Percentiles rank a stretch among this genome's conserved stretches.
Conservation (phyloP, 345 rosid genomes). For the Heritiera fomes region DNA sequence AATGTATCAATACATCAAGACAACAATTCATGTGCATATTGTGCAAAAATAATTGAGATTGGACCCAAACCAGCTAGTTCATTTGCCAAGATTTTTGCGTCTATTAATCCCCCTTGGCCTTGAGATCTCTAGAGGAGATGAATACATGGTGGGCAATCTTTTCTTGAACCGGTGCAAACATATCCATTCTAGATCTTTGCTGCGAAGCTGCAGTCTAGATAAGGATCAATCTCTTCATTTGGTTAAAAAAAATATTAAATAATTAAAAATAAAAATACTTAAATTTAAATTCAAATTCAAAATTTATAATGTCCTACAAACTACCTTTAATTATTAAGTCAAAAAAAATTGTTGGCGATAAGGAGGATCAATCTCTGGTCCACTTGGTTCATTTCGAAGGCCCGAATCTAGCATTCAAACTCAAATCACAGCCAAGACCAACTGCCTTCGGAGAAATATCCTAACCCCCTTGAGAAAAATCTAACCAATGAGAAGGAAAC, state of each 20-base stretch:
- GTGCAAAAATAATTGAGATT: too few relatives aligned
- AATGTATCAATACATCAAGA: too few relatives aligned
- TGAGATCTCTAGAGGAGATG: too few relatives aligned
- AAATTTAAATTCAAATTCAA: too few relatives aligned
- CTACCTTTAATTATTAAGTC: too few relatives aligned
- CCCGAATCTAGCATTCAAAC: slow-evolving; percentile 7
- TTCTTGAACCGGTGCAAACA: not conserved
- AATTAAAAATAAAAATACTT: too few relatives aligned
- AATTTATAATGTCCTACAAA: too few relatives aligned
- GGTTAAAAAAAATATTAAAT: too few relatives aligned
- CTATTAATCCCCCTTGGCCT: too few relatives aligned
- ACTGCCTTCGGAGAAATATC: not conserved
- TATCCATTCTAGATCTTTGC: not conserved
- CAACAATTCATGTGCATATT: not conserved
- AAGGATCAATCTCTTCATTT: not conserved
- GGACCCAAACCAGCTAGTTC: too few relatives aligned
- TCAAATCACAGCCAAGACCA: not conserved
- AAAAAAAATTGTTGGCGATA: too few relatives aligned
- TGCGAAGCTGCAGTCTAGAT: not conserved
- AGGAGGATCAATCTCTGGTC: not conserved
- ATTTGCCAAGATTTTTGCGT: not conserved
- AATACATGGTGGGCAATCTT: not conserved
- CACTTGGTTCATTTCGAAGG: not conserved
- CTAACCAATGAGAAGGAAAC: not conserved
- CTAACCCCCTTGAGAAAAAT: not conserved